These are phyloP conservation scores for Geotrichum phurueaensis DNA, from an alignment of 1,139 yeast genomes.

Conservation along the genomic window DNA sequence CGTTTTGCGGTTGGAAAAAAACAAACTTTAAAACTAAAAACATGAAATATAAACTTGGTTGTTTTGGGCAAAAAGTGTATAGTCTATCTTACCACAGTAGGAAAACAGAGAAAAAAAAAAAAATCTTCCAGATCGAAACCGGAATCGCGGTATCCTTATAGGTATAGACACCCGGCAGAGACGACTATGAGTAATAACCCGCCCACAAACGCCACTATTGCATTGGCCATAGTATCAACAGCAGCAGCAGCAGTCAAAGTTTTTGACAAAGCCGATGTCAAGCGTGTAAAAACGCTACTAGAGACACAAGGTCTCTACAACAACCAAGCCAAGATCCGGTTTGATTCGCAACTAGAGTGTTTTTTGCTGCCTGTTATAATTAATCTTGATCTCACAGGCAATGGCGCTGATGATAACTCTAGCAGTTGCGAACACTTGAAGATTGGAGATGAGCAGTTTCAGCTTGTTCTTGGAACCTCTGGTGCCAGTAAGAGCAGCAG, in stretches of 20 bases:
- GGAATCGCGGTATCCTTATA: too few relatives aligned
- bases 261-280: conserved; percentile 21
- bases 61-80: too few relatives aligned
- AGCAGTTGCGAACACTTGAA: not conserved
- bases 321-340: conserved; percentile 28
- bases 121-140: too few relatives aligned
- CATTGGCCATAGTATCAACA: not conserved
- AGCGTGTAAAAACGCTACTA: conserved; percentile 29
- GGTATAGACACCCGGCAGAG: too few relatives aligned
- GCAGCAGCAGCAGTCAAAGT: conserved; percentile 13
- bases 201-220: too few relatives aligned
- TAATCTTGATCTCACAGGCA: conserved; percentile 3
- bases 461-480: not conserved
- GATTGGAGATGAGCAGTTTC: conserved; percentile 14
- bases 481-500: conserved; percentile 6
- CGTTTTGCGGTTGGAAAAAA: too few relatives aligned
- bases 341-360: conserved; percentile 1
- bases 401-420: not conserved
- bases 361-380: not conserved
- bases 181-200: too few relatives aligned
- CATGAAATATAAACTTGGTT: too few relatives aligned
- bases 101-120: too few relatives aligned
- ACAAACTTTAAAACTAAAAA: too few relatives aligned
- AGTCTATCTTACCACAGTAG: too few relatives aligned
- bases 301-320: conserved; percentile 25